phyloP scores from a whole-genome alignment of 129 eudicot genomes.

The Flaveria brownii region DNA sequence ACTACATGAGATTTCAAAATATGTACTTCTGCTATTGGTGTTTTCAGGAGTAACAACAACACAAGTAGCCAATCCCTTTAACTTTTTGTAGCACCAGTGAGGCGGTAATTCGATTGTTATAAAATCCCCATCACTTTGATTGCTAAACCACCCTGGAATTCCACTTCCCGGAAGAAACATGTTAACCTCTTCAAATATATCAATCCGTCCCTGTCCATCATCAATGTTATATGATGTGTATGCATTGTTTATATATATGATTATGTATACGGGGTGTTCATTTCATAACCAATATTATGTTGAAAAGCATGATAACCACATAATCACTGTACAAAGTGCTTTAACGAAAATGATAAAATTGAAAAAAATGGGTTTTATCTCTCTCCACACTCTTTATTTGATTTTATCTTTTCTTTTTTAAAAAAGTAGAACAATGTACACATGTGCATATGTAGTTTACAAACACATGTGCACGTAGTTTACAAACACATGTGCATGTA shows the following conservation, averaged over 20 bases:
- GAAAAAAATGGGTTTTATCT: no score
- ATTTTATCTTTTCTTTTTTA: no score
- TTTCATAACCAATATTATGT: not conserved
- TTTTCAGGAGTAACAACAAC: conserved; percentile 23
- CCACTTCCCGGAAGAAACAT: conserved; percentile 36
- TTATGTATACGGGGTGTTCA: not conserved
- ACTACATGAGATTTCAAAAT: conserved; percentile 26
- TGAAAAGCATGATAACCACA: no score
- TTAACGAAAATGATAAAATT: no score
- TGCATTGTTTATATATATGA: not conserved
- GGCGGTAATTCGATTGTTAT: conserved; percentile 25
- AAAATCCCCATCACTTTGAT: conserved; percentile 20
- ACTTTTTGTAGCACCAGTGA: conserved; percentile 20
- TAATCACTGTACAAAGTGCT: no score
- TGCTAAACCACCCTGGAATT: conserved; percentile 38
- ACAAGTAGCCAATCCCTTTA: conserved; percentile 33
- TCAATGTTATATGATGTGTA: conserved; percentile 7
- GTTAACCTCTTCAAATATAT: conserved; percentile 28
- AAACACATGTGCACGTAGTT: no score
- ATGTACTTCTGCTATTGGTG: conserved; percentile 24
- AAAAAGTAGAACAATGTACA: no score
- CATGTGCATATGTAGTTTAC: no score
- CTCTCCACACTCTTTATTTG: no score
- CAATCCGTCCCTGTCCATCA: conserved; percentile 24
- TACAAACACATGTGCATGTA: no score